Percentiles rank a stretch among this genome's conserved stretches.
These are phyloP conservation scores for Chlorella sp. DNA, from an alignment of 139 green algal genomes.

Conservation along the genomic window DNA sequence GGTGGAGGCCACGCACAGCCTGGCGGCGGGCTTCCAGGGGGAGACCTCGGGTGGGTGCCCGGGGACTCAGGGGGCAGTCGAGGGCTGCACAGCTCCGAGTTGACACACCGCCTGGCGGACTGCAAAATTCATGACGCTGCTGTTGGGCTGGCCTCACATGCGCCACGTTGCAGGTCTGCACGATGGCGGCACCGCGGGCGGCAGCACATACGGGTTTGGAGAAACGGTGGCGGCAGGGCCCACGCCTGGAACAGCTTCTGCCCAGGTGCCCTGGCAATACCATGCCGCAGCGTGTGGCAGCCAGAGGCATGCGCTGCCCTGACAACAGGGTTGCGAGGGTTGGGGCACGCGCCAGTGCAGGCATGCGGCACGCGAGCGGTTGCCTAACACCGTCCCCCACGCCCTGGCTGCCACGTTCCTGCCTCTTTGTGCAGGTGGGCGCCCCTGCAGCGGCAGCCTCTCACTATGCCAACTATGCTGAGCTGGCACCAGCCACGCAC, in stretches of 20 bases:
- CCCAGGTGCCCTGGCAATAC: neutral
- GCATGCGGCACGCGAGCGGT: no score
- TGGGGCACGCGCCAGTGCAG: neutral
- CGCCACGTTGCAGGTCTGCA: conserved; percentile 20
- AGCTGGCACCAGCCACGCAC: neutral
- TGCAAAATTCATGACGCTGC: no score
- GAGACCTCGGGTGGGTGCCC: conserved; percentile 34
- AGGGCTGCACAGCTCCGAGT: no score
- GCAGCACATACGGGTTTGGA: conserved; percentile 19
- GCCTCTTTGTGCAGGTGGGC: neutral
- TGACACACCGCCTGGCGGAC: no score
- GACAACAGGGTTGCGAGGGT: neutral
- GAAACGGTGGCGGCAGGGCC: conserved; percentile 7
- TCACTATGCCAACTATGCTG: conserved; percentile 3
- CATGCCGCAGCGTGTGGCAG: neutral
- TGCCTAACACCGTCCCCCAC: neutral
- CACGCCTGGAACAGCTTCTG: conserved; percentile 19
- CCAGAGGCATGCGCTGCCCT: neutral
- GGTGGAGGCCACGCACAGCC: neutral
- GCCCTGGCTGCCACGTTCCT: neutral
- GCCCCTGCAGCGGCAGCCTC: neutral
- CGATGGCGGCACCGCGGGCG: neutral
- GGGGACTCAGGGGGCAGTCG: no score
- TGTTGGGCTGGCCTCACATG: no score
- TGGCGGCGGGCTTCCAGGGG: conserved; percentile 31